phyloP scores from a whole-genome alignment of 2,329 filamentous ascomycete species.

The Alternaria incomplexa region DNA sequence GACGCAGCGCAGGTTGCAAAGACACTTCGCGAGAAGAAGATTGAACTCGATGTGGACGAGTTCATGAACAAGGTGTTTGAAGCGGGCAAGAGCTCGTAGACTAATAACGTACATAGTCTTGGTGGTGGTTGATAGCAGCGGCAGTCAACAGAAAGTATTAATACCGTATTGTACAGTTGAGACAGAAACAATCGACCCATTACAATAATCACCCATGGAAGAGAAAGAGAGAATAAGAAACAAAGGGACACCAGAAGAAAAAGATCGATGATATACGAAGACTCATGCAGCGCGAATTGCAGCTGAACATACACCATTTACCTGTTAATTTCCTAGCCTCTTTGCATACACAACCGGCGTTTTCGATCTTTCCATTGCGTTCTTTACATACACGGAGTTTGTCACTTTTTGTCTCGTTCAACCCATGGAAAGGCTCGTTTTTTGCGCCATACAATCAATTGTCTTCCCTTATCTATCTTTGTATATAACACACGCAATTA shows the following conservation, averaged over 20 bases:
- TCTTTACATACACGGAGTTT: background rate
- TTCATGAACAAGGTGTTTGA: slow-evolving; percentile 45
- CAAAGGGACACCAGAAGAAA: background rate
- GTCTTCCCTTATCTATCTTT: background rate
- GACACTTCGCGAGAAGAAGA: slow-evolving; percentile 19
- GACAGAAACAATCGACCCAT: background rate
- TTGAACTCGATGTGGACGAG: slow-evolving; percentile 32
- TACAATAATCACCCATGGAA: background rate
- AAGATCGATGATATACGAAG: slow-evolving; percentile 11
- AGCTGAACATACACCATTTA: slow-evolving; percentile 4
- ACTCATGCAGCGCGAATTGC: slow-evolving; percentile 8
- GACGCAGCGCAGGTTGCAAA: slow-evolving; percentile 35
- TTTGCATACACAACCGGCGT: background rate
- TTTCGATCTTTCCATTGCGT: background rate
- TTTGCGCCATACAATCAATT: background rate
- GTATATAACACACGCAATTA: background rate
- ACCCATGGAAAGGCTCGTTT: background rate
- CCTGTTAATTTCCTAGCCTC: background rate
- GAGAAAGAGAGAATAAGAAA: background rate
- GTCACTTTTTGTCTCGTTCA: background rate
- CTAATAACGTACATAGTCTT: background rate
- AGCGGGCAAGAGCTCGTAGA: slow-evolving; percentile 36
- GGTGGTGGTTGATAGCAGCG: background rate
- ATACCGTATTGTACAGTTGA: background rate
- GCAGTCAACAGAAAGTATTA: background rate